phyloP scores from a whole-genome alignment of 2,329 filamentous ascomycete species.

The Didymella keratinophila region DNA sequence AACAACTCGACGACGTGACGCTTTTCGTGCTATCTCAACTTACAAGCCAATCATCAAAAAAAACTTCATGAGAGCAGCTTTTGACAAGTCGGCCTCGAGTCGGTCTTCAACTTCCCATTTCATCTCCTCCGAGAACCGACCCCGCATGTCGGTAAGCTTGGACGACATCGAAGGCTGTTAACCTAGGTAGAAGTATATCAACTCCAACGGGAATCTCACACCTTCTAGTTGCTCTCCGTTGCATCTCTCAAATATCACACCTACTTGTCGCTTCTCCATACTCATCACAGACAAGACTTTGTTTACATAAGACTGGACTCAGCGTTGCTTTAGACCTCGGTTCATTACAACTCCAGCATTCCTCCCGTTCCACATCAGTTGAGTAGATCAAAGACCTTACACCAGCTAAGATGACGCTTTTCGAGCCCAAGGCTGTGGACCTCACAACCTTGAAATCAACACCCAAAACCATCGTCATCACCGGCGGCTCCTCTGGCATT shows the following conservation, averaged over 20 bases:
- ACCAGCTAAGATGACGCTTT: constrained; percentile 33
- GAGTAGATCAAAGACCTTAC: neutral
- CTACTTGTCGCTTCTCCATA: neutral
- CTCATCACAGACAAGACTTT: neutral
- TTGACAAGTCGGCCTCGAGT: neutral
- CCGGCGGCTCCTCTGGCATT: constrained; percentile 53
- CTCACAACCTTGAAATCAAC: constrained; percentile 34
- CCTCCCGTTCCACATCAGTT: neutral
- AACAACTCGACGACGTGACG: neutral
- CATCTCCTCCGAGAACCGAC: constrained; percentile 20
- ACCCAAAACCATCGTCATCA: constrained; percentile 49
- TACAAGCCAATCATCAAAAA: too few relatives aligned
- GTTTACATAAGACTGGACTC: neutral
- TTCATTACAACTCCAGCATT: neutral
- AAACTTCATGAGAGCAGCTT: neutral
- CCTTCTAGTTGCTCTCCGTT: neutral
- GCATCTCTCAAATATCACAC: neutral
- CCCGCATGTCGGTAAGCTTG: constrained; percentile 27
- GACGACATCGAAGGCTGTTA: neutral
- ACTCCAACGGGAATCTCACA: neutral
- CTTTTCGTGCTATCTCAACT: neutral
- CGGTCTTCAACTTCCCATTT: neutral
- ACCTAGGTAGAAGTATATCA: constrained; percentile 9
- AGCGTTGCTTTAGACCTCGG: constrained; percentile 8
- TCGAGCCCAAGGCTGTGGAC: constrained; percentile 31